phyloP scores from a whole-genome alignment of 495 filamentous ascomycete genomes.

The Parachaetomium inaequale region DNA sequence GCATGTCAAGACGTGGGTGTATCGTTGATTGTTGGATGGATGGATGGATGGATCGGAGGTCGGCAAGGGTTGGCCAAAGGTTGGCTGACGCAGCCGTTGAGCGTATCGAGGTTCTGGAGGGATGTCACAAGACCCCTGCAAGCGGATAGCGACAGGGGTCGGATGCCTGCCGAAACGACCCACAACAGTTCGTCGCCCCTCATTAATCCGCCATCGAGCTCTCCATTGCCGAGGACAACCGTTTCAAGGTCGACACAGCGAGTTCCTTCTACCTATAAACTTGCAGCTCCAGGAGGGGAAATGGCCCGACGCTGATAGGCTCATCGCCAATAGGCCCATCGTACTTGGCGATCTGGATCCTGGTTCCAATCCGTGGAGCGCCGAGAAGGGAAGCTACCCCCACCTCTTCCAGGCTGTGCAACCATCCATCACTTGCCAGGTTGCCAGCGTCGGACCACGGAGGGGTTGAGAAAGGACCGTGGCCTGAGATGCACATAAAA shows the following conservation, averaged over 20 bases:
- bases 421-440: conserved; percentile 13
- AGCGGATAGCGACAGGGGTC: neutral
- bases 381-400: neutral
- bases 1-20: conserved; percentile 11
- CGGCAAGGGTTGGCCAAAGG: neutral
- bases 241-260: too few relatives aligned
- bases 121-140: conserved; percentile 18
- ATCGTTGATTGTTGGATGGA: neutral
- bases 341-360: neutral
- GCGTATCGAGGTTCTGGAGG: neutral
- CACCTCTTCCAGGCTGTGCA: conserved; percentile 13
- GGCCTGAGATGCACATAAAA: conserved; percentile 22
- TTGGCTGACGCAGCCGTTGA: neutral
- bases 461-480: conserved; percentile 20
- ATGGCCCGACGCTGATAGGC: too few relatives aligned
- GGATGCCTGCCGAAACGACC: neutral
- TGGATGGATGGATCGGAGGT: neutral
- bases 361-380: neutral
- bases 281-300: too few relatives aligned
- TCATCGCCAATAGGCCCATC: neutral
- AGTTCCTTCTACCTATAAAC: too few relatives aligned
- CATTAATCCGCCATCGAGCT: neutral
- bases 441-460: neutral
- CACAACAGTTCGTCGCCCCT: neutral
- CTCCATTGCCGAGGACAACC: too few relatives aligned